A percentile compares a stretch with the other conserved stretches of the same genome.
Conservation (phyloP, 768 basidiomycete genomes). For the Paxillus ammoniavirescens region DNA sequence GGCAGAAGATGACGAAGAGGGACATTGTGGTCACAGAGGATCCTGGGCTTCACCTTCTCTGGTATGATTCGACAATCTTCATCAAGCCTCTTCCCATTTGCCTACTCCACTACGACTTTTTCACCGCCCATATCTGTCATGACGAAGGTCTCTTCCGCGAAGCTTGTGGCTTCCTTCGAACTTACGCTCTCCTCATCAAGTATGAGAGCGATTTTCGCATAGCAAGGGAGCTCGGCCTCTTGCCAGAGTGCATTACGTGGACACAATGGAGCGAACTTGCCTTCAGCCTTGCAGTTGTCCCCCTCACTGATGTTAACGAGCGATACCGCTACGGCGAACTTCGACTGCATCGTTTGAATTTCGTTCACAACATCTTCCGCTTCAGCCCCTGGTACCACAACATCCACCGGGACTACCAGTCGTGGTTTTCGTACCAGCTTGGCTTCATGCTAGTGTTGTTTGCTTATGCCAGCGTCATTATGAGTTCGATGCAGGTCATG, state of each 20-base stretch:
- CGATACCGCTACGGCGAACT: conserved; percentile 11
- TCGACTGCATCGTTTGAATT: conserved; percentile 7
- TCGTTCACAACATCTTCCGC: conserved; percentile 2
- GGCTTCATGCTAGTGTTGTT: conserved; percentile 3
- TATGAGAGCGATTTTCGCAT: conserved; percentile 8
- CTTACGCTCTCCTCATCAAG: conserved; percentile 2
- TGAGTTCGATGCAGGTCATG: conserved; percentile 6
- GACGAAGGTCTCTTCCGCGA: not conserved
- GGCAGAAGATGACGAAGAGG: conserved; percentile 10
- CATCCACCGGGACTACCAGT: not conserved
- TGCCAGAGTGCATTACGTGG: conserved; percentile 1
- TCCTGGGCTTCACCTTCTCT: conserved; percentile 7
- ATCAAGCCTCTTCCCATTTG: conserved; percentile 4
- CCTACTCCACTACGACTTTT: conserved; percentile 4
- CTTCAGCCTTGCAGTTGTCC: not conserved
- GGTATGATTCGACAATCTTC: conserved; percentile 8
- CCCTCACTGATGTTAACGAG: not conserved
- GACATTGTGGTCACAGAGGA: conserved; percentile 10
- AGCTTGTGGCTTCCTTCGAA: conserved; percentile 4
- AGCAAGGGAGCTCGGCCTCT: not conserved
- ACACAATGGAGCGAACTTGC: conserved; percentile 3
- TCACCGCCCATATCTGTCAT: not conserved
- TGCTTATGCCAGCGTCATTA: conserved; percentile 3
- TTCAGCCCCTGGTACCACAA: conserved; percentile 6
- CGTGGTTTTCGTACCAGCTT: conserved; percentile 6